These are phyloP conservation scores for Rhizophlyctis rosea DNA, from an alignment of 192 early-diverging fungal genomes.

Conservation along the genomic window DNA sequence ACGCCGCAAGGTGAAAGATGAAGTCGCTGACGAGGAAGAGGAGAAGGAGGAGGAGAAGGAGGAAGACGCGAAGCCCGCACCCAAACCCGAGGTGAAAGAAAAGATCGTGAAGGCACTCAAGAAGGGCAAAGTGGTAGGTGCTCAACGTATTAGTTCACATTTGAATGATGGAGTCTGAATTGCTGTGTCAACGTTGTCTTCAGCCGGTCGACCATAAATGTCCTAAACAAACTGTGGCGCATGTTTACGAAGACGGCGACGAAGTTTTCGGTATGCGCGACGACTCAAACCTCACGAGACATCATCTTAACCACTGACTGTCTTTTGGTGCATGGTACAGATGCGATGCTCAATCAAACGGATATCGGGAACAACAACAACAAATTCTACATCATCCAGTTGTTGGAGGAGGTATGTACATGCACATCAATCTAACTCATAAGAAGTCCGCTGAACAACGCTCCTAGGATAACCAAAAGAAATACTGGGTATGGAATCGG, in stretches of 20 bases:
- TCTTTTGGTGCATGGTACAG: slow-evolving; percentile 40
- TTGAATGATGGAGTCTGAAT: neutral
- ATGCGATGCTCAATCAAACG: slow-evolving; percentile 68
- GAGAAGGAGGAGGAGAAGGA: slow-evolving; percentile 23
- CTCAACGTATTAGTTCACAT: neutral
- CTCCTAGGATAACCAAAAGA: slow-evolving; percentile 21
- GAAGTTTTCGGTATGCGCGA: slow-evolving; percentile 34
- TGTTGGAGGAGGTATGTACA: too few relatives aligned
- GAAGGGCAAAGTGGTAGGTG: slow-evolving; percentile 32
- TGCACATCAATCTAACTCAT: too few relatives aligned
- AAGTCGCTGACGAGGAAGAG: slow-evolving; percentile 16
- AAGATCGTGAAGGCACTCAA: slow-evolving; percentile 37
- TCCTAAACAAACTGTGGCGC: slow-evolving; percentile 13
- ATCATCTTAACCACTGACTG: neutral
- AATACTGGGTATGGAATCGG: slow-evolving; percentile 57
- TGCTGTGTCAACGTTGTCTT: neutral
- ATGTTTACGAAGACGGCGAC: slow-evolving; percentile 36
- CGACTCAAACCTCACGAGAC: neutral
- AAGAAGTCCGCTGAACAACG: too few relatives aligned
- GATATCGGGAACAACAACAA: slow-evolving; percentile 67
- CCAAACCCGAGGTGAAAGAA: neutral
- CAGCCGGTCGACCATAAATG: slow-evolving; percentile 37
- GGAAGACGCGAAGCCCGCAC: too few relatives aligned
- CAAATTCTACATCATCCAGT: slow-evolving; percentile 72
- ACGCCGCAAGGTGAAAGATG: too few relatives aligned